Base-by-base conservation (phyloP, 2,329 filamentous ascomycete species). In the Juglanconis oblonga region DNA sequence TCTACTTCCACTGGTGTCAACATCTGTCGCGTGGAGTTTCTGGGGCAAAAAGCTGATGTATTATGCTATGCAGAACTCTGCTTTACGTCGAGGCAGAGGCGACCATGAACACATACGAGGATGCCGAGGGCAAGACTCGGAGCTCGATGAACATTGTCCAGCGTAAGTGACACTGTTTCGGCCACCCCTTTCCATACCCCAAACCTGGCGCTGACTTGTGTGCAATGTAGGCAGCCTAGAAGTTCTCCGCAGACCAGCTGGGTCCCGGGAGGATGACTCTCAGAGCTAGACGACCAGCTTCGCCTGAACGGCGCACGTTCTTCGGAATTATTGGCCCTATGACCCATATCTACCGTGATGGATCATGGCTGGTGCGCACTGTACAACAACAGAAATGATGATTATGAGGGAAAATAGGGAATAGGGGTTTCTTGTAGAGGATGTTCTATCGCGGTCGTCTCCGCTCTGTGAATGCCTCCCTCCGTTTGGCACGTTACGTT, bases 71-170 rank as follows among this genome's bases (percentile, higher is more conserved):
- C 68, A 97, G 93, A 62, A 83, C 91, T 13, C 79, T 92, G 54
- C 81, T 99, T 64, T 92, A 86, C 70, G 79, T 98, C 53, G 94
- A 98, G 74, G 93, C 90, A 49, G 91, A 97, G 63, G 89, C 88
- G 63, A 78, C 77, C 66, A 86, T 94, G 77, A 81, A 77, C 67
- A 79, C 74, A 49, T 94, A 86, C 72, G 83, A 89, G 66, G 87
- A 89, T 67, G 72, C 79, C 59, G 89, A 95, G 51, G 91, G 91
- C 72, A 88, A 88, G 75, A 84, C 78, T 68, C 81, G 80, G 66
- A 84, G 75, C 57, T 71, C 77, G 53, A 73, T 97, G 70, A 93
- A 80, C 75, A 80, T 98, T 68, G 75, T 89, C 54, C 92, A 97
- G 78, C 88, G 94, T 96, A 86, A 70, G 90, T 81, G 29, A 5